Base-by-base conservation (phyloP, 2,329 filamentous ascomycete species). In the Arthrobotrys pseudoclavata region DNA sequence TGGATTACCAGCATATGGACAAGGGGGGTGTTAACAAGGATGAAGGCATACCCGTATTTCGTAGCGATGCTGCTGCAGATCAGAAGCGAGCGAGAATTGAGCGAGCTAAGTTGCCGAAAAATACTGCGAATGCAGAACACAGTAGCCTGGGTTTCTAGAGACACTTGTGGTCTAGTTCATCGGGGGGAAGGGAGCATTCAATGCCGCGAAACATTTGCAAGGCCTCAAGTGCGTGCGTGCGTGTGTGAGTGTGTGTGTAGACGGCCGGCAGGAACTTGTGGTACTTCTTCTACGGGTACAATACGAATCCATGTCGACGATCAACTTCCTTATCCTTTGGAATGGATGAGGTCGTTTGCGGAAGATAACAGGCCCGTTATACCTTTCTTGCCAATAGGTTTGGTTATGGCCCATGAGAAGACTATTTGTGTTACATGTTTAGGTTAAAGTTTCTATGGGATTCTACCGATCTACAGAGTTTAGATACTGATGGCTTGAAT, bases 311-410 rank as follows among this genome's bases (percentile, higher is more conserved):
- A 47, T 62, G 45, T 57, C 12, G 72, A 52, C 10, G 72, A 76
- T 76, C 72, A 24, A 31, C 57, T 76, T 66, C 72, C 72, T 61
- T 34, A 69, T 76, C 31, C 60, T 66, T 26, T 61, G 66, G 72
- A 76, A 76, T 76, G 66, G 50, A 20, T 29, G 52, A 66, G 47
- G 47, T 69, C 69, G 72, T 69, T 76, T 76, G 72, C 72, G 72
- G 72, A 76, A 63, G 71, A 69, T 57, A 69, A 69, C 29, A 63
- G 48, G 71, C 47, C 70, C 37, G 48, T 64, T 67, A 52, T 34
- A 34, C 31, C 63, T 64, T 67, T 40, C 42, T 29, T 63, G 20
- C 18, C 53, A 62, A 47, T 29, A 62, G n/a, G 31, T 61, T 40
- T 13, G 45, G 45, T 47, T 47, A 47, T 42, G 15, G 37, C 37